These are phyloP conservation scores for Pulveroboletus sp. DNA, from an alignment of 768 basidiomycete genomes.

Conservation along the genomic window DNA sequence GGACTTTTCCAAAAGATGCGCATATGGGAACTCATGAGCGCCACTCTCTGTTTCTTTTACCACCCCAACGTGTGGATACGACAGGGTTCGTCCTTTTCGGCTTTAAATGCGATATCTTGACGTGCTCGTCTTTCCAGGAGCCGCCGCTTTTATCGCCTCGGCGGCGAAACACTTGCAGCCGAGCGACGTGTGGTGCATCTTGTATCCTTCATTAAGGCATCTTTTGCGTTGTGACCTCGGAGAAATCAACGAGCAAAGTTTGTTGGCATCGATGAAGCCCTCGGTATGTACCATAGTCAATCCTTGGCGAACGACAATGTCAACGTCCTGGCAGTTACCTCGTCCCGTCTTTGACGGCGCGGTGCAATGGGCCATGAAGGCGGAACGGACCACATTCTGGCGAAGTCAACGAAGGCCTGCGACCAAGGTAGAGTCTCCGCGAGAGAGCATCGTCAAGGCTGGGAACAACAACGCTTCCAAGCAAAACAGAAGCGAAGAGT, in stretches of 20 bases:
- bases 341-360: slow-evolving; percentile 82
- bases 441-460: slow-evolving; percentile 64
- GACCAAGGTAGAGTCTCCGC: slow-evolving; percentile 59
- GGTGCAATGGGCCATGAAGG: slow-evolving; percentile 83
- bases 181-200: slow-evolving; percentile 95
- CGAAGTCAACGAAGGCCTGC: slow-evolving; percentile 44
- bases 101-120: not conserved
- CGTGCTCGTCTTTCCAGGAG: slow-evolving; percentile 46
- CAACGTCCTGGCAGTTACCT: slow-evolving; percentile 39
- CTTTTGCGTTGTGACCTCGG: slow-evolving; percentile 81
- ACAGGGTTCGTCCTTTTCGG: slow-evolving; percentile 55
- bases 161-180: slow-evolving; percentile 76
- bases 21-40: slow-evolving; percentile 96
- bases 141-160: slow-evolving; percentile 84
- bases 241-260: slow-evolving; percentile 64
- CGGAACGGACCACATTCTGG: slow-evolving; percentile 82
- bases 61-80: slow-evolving; percentile 97
- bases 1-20: slow-evolving; percentile 90
- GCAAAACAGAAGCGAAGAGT: slow-evolving; percentile 75
- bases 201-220: slow-evolving; percentile 88
- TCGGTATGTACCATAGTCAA: slow-evolving; percentile 51
- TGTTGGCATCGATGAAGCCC: slow-evolving; percentile 74
- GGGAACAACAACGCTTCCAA: slow-evolving; percentile 36
- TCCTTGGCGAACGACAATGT: not conserved
- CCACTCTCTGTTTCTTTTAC: slow-evolving; percentile 82